Conservation (phyloP, 179 eudicot species). For the Spergularia azorica region DNA sequence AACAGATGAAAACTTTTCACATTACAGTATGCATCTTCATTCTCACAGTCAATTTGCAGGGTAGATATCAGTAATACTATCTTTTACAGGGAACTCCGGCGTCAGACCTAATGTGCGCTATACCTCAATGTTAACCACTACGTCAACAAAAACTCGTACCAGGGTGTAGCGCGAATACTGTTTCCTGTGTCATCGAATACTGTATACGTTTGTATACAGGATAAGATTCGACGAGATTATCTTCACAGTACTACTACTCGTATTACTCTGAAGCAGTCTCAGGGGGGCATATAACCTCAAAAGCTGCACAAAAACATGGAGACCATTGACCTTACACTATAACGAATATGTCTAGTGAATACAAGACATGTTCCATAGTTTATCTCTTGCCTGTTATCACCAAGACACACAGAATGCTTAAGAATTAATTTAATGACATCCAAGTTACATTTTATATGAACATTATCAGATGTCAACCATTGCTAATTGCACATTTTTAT, state of each 20-base stretch:
- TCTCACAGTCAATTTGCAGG: no score
- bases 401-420: conserved; percentile 25
- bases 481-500: background rate
- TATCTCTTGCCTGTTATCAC: conserved; percentile 24
- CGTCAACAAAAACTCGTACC: background rate
- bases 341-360: conserved; percentile 24
- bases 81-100: no score
- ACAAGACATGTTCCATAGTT: conserved; percentile 31
- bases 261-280: conserved; percentile 25
- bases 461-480: background rate
- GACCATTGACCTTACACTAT: conserved; percentile 14
- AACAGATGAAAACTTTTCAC: background rate
- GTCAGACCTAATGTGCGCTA: background rate
- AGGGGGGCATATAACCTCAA: conserved; percentile 26
- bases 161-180: no score
- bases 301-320: conserved; percentile 25
- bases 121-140: background rate
- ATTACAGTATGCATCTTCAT: background rate
- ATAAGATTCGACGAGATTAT: conserved; percentile 12
- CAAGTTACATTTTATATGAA: background rate
- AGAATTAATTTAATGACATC: background rate
- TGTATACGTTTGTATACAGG: background rate
- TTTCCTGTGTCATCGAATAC: no score
- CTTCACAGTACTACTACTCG: background rate
- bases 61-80: no score